Base-by-base conservation (phyloP, 495 filamentous ascomycete species). In the Talaromyces thailandensis region DNA sequence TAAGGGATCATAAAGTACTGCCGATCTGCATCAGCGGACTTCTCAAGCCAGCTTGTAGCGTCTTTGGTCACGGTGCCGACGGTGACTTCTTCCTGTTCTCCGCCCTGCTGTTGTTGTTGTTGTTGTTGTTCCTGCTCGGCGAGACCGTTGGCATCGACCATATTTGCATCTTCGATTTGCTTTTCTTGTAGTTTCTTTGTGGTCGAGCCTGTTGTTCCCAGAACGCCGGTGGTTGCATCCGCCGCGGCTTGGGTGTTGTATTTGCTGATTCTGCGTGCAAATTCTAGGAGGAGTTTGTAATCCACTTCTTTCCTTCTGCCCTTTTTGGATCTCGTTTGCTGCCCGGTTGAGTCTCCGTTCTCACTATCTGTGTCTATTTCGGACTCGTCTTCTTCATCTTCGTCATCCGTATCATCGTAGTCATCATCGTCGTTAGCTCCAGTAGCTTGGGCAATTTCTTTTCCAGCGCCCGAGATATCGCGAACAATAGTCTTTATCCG, bases 251-350 rank as follows among this genome's bases (percentile, higher is more conserved):
- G 69, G 29, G 75, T 71, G 53, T 81, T 81, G 60, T 79, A 79
- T 63, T 78, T 79, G 70, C 76, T 78, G 43, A 81, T 81, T 23
- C 76, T 70, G 18, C 76, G 73, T 16, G 78, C 78, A 60, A 81
- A 81, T 40, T 78, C 75, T 25, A 81, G 65, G 0, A 81, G 66
- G 2, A 78, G 57, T 25, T 68, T 69, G 63, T 79, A 81, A 24
- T 81, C 78, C 6, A 81, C 73, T 55, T 78, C 76, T 48, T 76
- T 75, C 14, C 60, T 66, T 25, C 32, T 59, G 0, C 32, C 18
- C 16, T 58, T 61, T 28, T 58, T 62, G 0, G 37, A 29, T 43
- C 60, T 61, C 21, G 31, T 50, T 25, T 28, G 51, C 51, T 55
- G 55, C 14, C 12, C 16, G 16, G 21, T 35, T 25, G 55, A 7